Evolutionary conservation across 2,329 filamentous ascomycete genomes (phyloP).

Genomic region (Ceratocystis albifundus): DNA sequence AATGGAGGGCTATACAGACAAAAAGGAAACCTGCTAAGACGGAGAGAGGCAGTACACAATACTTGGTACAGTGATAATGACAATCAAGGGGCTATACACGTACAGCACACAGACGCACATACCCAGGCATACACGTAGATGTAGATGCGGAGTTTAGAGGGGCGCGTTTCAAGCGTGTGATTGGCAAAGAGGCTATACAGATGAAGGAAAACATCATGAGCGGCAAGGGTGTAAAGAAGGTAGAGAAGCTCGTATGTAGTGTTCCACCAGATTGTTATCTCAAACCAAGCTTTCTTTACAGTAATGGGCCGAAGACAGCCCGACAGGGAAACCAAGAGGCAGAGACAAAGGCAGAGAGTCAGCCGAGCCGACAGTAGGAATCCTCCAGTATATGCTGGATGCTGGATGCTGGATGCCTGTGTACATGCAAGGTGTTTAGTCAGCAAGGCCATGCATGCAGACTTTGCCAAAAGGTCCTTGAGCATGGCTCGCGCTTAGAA

Average conservation of each 20-base stretch:
- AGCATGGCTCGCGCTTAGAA: constrained; percentile 6
- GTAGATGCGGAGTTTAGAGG: too few species aligned
- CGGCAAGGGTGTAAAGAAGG: not conserved
- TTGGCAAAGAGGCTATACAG: constrained; percentile 1
- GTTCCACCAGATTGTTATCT: not conserved
- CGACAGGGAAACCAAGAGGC: not conserved
- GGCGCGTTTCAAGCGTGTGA: not conserved
- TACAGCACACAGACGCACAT: not conserved
- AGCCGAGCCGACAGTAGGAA: not conserved
- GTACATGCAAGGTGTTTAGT: not conserved
- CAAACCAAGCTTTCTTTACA: constrained; percentile 10
- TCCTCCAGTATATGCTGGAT: not conserved
- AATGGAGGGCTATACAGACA: not conserved
- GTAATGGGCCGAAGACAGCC: constrained; percentile 1
- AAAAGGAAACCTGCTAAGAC: not conserved
- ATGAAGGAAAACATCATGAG: not conserved
- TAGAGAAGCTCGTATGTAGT: not conserved
- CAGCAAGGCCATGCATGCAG: not conserved
- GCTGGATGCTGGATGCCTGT: not conserved
- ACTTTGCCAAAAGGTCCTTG: not conserved
- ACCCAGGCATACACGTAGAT: not conserved
- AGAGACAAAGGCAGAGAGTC: not conserved
- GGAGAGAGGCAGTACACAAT: not conserved
- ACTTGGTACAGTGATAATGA: not conserved
- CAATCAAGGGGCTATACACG: not conserved